phyloP scores from a whole-genome alignment of 805 yeast species.

The Saccharomycopsis malanga region DNA sequence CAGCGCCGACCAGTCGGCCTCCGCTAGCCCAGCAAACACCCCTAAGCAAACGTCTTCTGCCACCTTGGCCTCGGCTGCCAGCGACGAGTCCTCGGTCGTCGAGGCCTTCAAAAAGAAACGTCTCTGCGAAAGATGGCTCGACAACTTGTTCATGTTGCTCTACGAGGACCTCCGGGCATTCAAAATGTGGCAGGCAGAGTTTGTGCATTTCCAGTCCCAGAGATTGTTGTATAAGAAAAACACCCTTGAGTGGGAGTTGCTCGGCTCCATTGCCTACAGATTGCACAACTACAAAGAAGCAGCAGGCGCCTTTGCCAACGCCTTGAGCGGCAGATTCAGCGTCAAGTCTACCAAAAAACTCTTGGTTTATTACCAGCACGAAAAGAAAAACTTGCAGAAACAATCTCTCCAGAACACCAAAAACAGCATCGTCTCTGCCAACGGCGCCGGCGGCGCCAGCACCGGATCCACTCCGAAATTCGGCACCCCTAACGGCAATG shows the following conservation, averaged over 20 bases:
- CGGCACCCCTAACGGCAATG: constrained; percentile 20
- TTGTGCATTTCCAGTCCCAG: constrained; percentile 81
- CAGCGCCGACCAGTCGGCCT: constrained; percentile 11
- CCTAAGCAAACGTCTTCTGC: constrained; percentile 10
- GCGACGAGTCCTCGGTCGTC: constrained; percentile 20
- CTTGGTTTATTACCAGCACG: constrained; percentile 55
- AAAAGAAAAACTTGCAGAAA: constrained; percentile 31
- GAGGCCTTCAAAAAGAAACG: constrained; percentile 55
- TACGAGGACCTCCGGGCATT: constrained; percentile 74
- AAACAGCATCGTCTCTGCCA: constrained; percentile 23
- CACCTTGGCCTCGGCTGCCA: constrained; percentile 9
- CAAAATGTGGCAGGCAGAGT: constrained; percentile 91
- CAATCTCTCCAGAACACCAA: constrained; percentile 28
- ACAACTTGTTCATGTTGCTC: constrained; percentile 58
- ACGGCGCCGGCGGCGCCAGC: constrained; percentile 19
- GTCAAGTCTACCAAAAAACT: constrained; percentile 72
- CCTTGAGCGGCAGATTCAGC: constrained; percentile 68
- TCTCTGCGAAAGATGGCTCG: constrained; percentile 69
- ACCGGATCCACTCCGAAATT: constrained; percentile 27
- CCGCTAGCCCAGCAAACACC: constrained; percentile 2
- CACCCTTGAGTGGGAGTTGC: constrained; percentile 85
- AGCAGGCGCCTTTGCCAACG: constrained; percentile 70
- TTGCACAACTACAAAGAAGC: constrained; percentile 86
- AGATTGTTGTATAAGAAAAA: constrained; percentile 70
- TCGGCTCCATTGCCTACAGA: constrained; percentile 81